Base-by-base conservation (phyloP, 495 filamentous ascomycete genomes). In the Jackrogersella minutella region DNA sequence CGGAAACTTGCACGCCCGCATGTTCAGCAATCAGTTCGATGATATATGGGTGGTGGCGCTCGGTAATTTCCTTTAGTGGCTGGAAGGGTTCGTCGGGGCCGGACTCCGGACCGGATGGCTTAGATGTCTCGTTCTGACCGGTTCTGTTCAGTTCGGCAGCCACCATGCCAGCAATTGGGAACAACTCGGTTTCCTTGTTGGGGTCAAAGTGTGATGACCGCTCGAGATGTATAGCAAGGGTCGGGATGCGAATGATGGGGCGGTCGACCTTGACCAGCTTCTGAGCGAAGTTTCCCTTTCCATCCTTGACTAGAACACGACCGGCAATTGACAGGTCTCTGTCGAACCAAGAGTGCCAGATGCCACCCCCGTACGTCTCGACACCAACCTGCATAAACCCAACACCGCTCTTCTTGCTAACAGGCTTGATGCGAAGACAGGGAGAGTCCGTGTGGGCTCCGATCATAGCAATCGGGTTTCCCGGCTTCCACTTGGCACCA, bases 391-490 rank as follows among this genome's bases (percentile, higher is more conserved):
- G 95, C 46, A 97, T 73, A 78, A 93, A 99, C n/a, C 94, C 93
- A 64, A 91, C 91, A 51, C 76, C 77, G 61, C 74, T 78, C 78
- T 93, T 95, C 81, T 93, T 96, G 78, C 92, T 96, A 30, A 95
- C 87, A 3, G 95, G 95, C 80, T 99, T 99, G 68, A 99, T 78
- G 44, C 95, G 88, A 44, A 98, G 83, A 50, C 90, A 91, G 0
- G 91, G 91, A 3, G 94, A 98, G 76, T 99, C 95, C 19, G 95
- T 98, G 79, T 99, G 95, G 44, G 95, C 93, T 70, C 95, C 95
- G 61, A 99, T 86, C 90, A 98, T 95, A 71, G 90, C 88, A 73
- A 99, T 91, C 8, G 94, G 87, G 76, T 97, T 97, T 50, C 95
- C 95, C 5, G 96, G 87, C 86, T 88, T 88, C 95, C 95, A 99